Conservation (phyloP, 2,329 filamentous ascomycete species). For the Akanthomyces uredinophilus region DNA sequence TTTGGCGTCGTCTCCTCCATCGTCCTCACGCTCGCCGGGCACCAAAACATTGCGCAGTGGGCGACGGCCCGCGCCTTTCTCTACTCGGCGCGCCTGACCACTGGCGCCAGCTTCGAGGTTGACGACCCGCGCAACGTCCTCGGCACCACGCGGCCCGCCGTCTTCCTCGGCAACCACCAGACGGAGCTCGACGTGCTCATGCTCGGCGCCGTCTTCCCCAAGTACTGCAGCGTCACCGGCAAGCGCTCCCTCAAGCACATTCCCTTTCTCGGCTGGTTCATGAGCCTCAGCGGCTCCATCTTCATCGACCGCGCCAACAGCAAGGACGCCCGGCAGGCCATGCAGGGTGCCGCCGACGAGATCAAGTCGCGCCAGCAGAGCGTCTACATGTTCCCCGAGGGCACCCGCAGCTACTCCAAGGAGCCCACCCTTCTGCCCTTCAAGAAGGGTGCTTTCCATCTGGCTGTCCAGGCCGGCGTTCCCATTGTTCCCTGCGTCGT, state of each 20-base stretch:
- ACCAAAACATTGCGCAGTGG: conserved; percentile 80
- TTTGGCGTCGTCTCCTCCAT: conserved; percentile 76
- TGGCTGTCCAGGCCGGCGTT: conserved; percentile 89
- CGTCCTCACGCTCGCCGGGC: conserved; percentile 63
- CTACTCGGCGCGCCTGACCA: conserved; percentile 66
- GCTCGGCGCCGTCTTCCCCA: conserved; percentile 83
- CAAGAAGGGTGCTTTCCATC: conserved; percentile 97
- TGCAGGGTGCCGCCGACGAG: conserved; percentile 74
- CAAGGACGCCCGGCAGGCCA: conserved; percentile 75
- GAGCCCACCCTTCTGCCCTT: conserved; percentile 84
- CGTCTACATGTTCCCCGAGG: conserved; percentile 87
- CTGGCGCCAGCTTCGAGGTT: conserved; percentile 73
- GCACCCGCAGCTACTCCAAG: conserved; percentile 82
- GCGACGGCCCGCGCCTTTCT: conserved; percentile 74
- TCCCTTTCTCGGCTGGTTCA: conserved; percentile 94
- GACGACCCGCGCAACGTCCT: conserved; percentile 62
- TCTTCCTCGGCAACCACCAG: conserved; percentile 95
- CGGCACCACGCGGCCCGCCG: conserved; percentile 66
- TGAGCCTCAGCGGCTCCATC: conserved; percentile 77
- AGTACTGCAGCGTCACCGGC: conserved; percentile 86
- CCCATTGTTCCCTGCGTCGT: conserved; percentile 83
- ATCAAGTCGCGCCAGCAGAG: conserved; percentile 69
- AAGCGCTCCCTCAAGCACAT: conserved; percentile 76
- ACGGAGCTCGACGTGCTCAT: conserved; percentile 91
- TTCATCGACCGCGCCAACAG: conserved; percentile 92